phyloP scores from a whole-genome alignment of 208 protist genomes.

The Leishmania turanica region DNA sequence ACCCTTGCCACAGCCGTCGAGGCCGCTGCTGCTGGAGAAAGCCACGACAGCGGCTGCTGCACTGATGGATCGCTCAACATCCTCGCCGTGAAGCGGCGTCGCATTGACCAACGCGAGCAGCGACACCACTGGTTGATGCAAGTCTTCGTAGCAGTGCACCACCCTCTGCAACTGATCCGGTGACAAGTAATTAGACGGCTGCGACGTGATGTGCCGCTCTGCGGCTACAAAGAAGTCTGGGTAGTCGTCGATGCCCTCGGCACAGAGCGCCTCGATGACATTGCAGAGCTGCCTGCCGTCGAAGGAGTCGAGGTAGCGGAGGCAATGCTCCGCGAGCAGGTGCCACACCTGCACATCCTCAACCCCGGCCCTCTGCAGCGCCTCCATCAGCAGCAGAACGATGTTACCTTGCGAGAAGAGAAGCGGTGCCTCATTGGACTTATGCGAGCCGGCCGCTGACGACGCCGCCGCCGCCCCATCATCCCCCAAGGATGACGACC shows the following conservation, averaged over 20 bases:
- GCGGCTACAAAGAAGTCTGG: constrained; percentile 79
- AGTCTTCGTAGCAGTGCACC: constrained; percentile 66
- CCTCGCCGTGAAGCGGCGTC: constrained; percentile 18
- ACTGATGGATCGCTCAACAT: constrained; percentile 27
- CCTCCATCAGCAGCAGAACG: constrained; percentile 55
- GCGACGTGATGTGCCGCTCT: constrained; percentile 61
- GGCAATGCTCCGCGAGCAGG: constrained; percentile 74
- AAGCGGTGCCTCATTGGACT: constrained; percentile 6
- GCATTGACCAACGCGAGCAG: constrained; percentile 47
- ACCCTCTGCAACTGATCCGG: constrained; percentile 58
- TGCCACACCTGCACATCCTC: constrained; percentile 75
- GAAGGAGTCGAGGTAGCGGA: constrained; percentile 62
- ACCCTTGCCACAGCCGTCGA: not conserved
- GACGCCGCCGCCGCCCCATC: not conserved
- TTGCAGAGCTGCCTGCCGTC: constrained; percentile 63
- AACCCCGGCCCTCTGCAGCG: constrained; percentile 47
- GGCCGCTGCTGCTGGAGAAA: constrained; percentile 4
- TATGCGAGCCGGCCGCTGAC: not conserved
- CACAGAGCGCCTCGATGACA: constrained; percentile 60
- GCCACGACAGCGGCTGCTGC: constrained; percentile 25
- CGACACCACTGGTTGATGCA: constrained; percentile 64
- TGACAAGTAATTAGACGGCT: constrained; percentile 47
- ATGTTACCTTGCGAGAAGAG: constrained; percentile 19
- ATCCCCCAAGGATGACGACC: not conserved
- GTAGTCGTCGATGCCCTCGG: constrained; percentile 55